phyloP scores from a whole-genome alignment of 2,329 filamentous ascomycete genomes.

The Cladosporium sp. region DNA sequence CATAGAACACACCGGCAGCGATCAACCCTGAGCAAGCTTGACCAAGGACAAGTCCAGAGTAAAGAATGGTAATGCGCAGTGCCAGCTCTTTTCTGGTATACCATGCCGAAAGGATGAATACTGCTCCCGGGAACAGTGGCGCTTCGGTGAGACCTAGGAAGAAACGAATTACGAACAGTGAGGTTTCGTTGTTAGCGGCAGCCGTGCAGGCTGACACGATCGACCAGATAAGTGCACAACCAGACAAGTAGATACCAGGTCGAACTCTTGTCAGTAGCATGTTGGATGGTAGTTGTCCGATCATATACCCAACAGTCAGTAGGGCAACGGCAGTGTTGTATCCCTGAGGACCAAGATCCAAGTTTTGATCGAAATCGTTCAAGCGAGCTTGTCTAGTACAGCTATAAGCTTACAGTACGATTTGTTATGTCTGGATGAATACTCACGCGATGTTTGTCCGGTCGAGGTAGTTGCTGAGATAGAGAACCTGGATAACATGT shows the following conservation, averaged over 20 bases:
- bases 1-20: conserved; percentile 14
- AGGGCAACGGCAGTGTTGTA: conserved; percentile 13
- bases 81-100: conserved; percentile 39
- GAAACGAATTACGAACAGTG: conserved; percentile 30
- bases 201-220: conserved; percentile 31
- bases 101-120: conserved; percentile 40
- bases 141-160: conserved; percentile 28
- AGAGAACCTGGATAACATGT: not conserved
- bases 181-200: conserved; percentile 29
- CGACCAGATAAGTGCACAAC: conserved; percentile 38
- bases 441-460: conserved; percentile 7
- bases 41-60: conserved; percentile 12
- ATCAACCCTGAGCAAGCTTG: conserved; percentile 14
- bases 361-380: conserved; percentile 8
- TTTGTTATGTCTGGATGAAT: not conserved
- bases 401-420: not conserved
- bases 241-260: conserved; percentile 46
- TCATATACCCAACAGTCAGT: conserved; percentile 36
- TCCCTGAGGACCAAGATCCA: not conserved
- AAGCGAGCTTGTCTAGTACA: conserved; percentile 1
- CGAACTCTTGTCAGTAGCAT: conserved; percentile 50
- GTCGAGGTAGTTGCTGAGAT: conserved; percentile 9
- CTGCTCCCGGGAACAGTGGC: conserved; percentile 12
- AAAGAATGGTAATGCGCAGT: conserved; percentile 10
- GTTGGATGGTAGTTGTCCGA: conserved; percentile 46